These are phyloP conservation scores for Alloteropsis angusta DNA, from an alignment of 202 grass and related monocot genomes.

Conservation along the genomic window DNA sequence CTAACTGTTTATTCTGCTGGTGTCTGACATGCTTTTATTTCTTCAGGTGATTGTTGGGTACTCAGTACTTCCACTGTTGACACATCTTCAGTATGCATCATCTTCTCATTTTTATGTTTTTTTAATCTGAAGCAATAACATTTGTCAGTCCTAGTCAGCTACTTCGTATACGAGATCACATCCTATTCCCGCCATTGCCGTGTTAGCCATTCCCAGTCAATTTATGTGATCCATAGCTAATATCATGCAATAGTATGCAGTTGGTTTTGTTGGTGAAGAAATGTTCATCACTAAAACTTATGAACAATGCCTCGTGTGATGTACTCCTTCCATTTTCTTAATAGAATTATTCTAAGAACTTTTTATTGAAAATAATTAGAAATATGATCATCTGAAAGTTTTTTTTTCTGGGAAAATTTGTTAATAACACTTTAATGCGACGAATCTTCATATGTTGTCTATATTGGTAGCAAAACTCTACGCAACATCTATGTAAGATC, in stretches of 20 bases:
- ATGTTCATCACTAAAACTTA: not conserved
- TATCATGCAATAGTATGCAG: not conserved
- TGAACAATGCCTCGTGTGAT: not conserved
- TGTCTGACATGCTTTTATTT: slow-evolving; percentile 24
- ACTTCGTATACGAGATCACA: not conserved
- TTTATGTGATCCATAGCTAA: slow-evolving; percentile 26
- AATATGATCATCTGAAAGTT: not conserved
- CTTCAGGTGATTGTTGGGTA: slow-evolving; percentile 85
- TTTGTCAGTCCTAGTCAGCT: not conserved
- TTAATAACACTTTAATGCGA: not conserved
- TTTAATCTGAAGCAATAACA: not conserved
- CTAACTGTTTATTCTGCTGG: slow-evolving; percentile 22
- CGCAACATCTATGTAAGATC: not conserved
- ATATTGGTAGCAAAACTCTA: not conserved
- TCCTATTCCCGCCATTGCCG: slow-evolving; percentile 2
- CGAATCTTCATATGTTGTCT: not conserved
- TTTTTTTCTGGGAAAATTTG: not conserved
- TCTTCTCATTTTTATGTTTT: not conserved
- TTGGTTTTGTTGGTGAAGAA: not conserved
- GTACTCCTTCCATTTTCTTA: not conserved
- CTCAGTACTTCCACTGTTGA: slow-evolving; percentile 78
- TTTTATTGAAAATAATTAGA: not conserved
- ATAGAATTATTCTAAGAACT: not conserved
- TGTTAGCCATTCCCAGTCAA: not conserved
- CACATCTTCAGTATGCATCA: slow-evolving; percentile 83